These are phyloP conservation scores for Lentinula guzmanii DNA, from an alignment of 768 basidiomycete species.

Conservation along the genomic window DNA sequence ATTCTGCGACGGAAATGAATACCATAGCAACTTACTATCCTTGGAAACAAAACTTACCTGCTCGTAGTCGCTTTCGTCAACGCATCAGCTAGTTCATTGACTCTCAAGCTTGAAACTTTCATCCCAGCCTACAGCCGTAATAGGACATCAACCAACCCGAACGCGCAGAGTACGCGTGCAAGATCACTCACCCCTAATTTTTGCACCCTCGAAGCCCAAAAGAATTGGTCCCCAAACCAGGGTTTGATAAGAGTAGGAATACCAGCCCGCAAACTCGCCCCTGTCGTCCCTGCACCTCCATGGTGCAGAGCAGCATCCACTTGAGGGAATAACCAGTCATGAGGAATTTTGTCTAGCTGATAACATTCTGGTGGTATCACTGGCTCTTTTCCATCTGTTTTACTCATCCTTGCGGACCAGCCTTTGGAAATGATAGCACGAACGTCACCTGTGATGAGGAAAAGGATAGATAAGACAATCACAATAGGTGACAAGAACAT, in stretches of 20 bases:
- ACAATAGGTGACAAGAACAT: neutral
- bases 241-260: constrained; percentile 66
- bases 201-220: constrained; percentile 47
- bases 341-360: constrained; percentile 58
- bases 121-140: constrained; percentile 37
- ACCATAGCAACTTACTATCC: neutral
- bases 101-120: constrained; percentile 39
- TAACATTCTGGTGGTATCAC: constrained; percentile 48
- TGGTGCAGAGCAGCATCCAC: constrained; percentile 63
- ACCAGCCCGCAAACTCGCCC: constrained; percentile 58
- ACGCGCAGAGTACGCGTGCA: neutral
- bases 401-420: constrained; percentile 55
- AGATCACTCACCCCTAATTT: constrained; percentile 44
- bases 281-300: constrained; percentile 69
- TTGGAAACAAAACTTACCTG: constrained; percentile 27
- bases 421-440: constrained; percentile 65
- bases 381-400: constrained; percentile 27
- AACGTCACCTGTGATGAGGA: constrained; percentile 42
- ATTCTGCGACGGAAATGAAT: constrained; percentile 21
- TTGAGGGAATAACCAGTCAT: constrained; percentile 59
- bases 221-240: constrained; percentile 67
- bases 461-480: neutral
- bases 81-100: constrained; percentile 45
- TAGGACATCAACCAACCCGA: neutral
- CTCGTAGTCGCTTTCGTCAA: constrained; percentile 49